Evolutionary conservation across 2,329 filamentous ascomycete species (phyloP).

Genomic region (Hypomyces rosellus): DNA sequence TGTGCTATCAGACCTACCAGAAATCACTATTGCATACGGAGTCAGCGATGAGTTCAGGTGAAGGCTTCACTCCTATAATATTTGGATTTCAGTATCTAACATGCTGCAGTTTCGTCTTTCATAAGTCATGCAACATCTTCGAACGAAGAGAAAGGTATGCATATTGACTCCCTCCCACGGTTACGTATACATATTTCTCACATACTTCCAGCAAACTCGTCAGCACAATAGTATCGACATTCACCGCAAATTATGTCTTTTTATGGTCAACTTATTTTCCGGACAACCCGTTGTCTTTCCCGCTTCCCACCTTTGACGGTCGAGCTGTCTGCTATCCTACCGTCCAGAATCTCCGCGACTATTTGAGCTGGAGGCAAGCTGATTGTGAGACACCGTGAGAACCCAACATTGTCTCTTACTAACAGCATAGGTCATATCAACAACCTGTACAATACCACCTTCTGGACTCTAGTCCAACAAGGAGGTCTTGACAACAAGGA

Average conservation of each 20-base stretch:
- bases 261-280: constrained; percentile 74
- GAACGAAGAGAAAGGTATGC: constrained; percentile 72
- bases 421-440: constrained; percentile 75
- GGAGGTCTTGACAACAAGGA: constrained; percentile 70
- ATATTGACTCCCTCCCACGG: no score
- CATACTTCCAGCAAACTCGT: constrained; percentile 65
- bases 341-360: constrained; percentile 77
- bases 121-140: constrained; percentile 75
- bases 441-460: constrained; percentile 96
- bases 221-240: constrained; percentile 85
- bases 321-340: constrained; percentile 86
- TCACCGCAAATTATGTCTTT: constrained; percentile 84
- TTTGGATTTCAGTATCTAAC: constrained; percentile 4
- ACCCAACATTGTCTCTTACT: constrained; percentile 3
- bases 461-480: constrained; percentile 79
- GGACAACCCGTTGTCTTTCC: constrained; percentile 60
- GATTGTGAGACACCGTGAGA: constrained; percentile 60
- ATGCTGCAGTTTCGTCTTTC: constrained; percentile 69
- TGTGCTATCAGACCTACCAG: constrained; percentile 75
- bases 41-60: constrained; percentile 91
- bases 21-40: constrained; percentile 83
- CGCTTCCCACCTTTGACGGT: constrained; percentile 87
- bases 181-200: constrained; percentile 6
- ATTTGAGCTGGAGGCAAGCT: constrained; percentile 94
- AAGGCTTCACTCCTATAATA: neutral